Evolutionary conservation across 2,329 filamentous ascomycete species (phyloP), one percentile per base, ranked within the genome.

Genomic region (Fusarium hainanense): DNA sequence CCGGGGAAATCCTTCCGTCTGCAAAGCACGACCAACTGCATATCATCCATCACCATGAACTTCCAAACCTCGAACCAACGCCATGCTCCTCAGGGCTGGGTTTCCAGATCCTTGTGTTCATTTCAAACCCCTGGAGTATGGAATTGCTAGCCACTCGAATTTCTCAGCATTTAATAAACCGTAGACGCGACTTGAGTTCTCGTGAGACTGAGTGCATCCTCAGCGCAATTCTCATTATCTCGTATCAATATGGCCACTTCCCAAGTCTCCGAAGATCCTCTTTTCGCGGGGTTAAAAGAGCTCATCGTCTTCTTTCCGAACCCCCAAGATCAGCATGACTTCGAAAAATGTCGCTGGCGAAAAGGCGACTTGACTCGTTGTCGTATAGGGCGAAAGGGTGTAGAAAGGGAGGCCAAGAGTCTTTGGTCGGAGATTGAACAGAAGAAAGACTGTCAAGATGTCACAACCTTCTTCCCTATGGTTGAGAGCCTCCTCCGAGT

Each of bases 21-120:
- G 64, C 66, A 59, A 30, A 20, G 49, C 66, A 68, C 50, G 21
- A 52, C 66, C 66, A 68, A 68, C 65, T 55, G 64, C 65, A 68
- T 64, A 54, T 41, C 11, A 50, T 32, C 41, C 28, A 63, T 58
- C 30, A 25, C 44, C 30, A 48, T 30, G 42, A 37, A 23, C 32
- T 23, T 28, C n/a, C 20, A 54, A 16, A 41, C 12, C 28, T 37
- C 43, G 12, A 54, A 63, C 55, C 61, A 67, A 58, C 56, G n/a
- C 37, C 30, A 52, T 51, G 44, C 42, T 37, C 46, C 60, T 52
- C 25, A n/a, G 37, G 46, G 46, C 40, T 52, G 34, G 28, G 50
- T 55, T 48, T 67, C 50, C 28, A 11, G 32, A 41, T 16, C 41
- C 62, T 42, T 23, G 63, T 32, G 14, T 10, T 20, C n/a, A 43